Evolutionary conservation across 2,329 filamentous ascomycete genomes (phyloP), one percentile per base, ranked within the genome.

Genomic region (Colletotrichum aenigma): DNA sequence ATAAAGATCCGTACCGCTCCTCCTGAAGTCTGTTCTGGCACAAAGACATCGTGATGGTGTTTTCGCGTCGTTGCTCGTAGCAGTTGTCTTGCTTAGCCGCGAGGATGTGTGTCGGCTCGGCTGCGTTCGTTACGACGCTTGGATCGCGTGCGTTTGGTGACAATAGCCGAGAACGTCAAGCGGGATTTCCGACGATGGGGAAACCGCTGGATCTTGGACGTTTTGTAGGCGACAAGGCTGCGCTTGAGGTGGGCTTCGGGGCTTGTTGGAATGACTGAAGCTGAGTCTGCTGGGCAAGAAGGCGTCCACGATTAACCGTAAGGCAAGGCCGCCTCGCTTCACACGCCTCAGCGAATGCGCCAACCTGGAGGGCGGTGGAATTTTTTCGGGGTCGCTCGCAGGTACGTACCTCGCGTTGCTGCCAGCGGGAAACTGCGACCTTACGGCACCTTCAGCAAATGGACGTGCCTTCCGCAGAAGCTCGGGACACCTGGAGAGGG

Each of bases 21-120:
- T 98, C 96, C 79, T 95, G 94, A 52, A 98, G 90, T 76, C 96
- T 91, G 83, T 97, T 97, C 82, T 94, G 92, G 83, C 96, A 98
- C 68, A 98, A 91, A 80, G 96, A 94, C 95, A 98, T 98, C 76
- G 71, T 84, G 77, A 56, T 36, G 43, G 28, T 10, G 24, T 52
- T 48, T 16, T 24, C 34, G 28, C 26, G 38, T 64, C 26, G 34
- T 34, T 28, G 64, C 43, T n/a, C 32, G 48, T 28, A 48, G 60
- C 48, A 34, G 30, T 74, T 28, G 74, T 26, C 56, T 69, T 58
- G 56, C 58, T 64, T 74, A 30, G 34, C 55, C 58, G 65, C 34
- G 26, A 56, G 38, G 58, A 62, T 61, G n/a, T 58, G 56, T n/a
- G 60, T 34, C 30, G 55, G 43, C n/a, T 68, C 55, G 58, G 60